A percentile compares a stretch with the other conserved stretches of the same genome.
Conservation (phyloP, 768 basidiomycete genomes). For the Tricholoma sp. region DNA sequence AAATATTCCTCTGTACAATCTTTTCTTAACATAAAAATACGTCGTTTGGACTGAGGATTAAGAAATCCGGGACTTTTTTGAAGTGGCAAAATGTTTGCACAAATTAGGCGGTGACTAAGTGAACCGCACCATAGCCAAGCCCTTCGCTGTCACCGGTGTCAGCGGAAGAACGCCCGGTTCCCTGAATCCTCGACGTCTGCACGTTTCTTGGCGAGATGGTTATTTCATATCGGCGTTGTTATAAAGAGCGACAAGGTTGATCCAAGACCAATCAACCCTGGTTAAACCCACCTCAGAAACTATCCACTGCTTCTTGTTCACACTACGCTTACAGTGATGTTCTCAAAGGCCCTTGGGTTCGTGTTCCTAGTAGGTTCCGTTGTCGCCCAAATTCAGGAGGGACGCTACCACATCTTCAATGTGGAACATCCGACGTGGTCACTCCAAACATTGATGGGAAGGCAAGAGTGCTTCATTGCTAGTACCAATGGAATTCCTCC, state of each 20-base stretch:
- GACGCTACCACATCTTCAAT: background rate
- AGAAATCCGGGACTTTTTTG: too few relatives aligned
- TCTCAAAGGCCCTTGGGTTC: background rate
- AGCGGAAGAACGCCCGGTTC: too few relatives aligned
- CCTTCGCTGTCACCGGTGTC: too few relatives aligned
- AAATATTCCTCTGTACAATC: too few relatives aligned
- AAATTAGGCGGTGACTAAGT: too few relatives aligned
- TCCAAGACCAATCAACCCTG: background rate
- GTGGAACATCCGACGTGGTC: background rate
- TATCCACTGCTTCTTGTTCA: background rate
- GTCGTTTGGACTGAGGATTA: too few relatives aligned
- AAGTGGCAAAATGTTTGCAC: too few relatives aligned
- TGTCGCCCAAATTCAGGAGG: background rate
- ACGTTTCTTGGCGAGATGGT: background rate
- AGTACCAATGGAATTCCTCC: background rate
- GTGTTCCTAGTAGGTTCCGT: background rate
- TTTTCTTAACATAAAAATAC: too few relatives aligned
- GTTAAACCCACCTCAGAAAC: background rate
- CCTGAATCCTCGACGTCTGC: background rate
- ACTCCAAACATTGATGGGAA: background rate
- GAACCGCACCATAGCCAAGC: too few relatives aligned
- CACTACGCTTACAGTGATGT: background rate
- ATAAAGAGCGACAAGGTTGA: background rate
- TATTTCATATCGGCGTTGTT: background rate
- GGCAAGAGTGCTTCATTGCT: background rate